Conservation (phyloP, 2,329 filamentous ascomycete species). For the Aspergillus uvarum region DNA sequence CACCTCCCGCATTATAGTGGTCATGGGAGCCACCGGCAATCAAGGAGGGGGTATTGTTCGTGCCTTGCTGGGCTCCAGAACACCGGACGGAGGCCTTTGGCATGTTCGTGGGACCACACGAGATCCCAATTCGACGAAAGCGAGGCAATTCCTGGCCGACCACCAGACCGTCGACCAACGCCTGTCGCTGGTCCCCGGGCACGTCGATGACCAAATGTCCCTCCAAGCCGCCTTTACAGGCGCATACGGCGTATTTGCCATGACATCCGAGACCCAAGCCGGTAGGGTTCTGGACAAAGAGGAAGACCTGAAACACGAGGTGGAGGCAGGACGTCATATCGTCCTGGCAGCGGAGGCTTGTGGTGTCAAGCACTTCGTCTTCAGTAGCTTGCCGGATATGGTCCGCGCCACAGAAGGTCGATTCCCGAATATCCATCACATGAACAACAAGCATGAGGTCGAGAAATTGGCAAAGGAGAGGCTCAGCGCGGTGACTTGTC, state of each 20-base stretch:
- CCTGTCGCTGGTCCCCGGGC: conserved; percentile 9
- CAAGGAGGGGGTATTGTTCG: conserved; percentile 17
- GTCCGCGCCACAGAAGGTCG: conserved; percentile 9
- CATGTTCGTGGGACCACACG: conserved; percentile 17
- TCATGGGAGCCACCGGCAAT: conserved; percentile 18
- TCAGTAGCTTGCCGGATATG: conserved; percentile 23
- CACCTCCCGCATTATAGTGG: background rate
- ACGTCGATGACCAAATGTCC: conserved; percentile 11
- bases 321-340: conserved; percentile 21
- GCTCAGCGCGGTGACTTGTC: conserved; percentile 13
- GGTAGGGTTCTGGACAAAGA: conserved; percentile 15
- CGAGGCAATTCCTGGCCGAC: background rate
- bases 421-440: conserved; percentile 15
- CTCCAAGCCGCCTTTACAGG: conserved; percentile 14
- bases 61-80: conserved; percentile 7
- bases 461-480: conserved; percentile 15
- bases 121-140: conserved; percentile 9
- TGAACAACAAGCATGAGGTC: conserved; percentile 18
- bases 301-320: conserved; percentile 21
- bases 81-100: conserved; percentile 1
- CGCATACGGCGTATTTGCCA: conserved; percentile 21
- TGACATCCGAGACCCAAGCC: conserved; percentile 11
- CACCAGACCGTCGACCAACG: conserved; percentile 8
- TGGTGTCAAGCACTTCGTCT: conserved; percentile 15
- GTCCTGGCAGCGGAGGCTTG: conserved; percentile 17